A percentile compares a stretch with the other conserved stretches of the same genome.
Evolutionary conservation across 2,329 filamentous ascomycete genomes (phyloP).

Genomic region (Colletotrichum caudatum): DNA sequence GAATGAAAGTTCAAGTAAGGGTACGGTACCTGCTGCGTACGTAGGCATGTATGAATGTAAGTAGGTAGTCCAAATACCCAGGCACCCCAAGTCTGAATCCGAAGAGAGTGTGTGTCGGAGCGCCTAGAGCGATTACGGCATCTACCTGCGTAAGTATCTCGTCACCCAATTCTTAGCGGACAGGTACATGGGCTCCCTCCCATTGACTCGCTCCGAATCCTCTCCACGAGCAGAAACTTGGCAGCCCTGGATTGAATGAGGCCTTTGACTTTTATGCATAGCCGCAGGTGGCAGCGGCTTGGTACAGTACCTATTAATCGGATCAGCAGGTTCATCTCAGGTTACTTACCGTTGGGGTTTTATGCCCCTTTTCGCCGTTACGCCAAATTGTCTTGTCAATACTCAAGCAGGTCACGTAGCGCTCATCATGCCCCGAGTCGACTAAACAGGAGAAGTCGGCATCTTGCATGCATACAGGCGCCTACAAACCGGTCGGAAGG

Average conservation of each 20-base stretch:
- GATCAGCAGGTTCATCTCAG: slow-evolving; percentile 41
- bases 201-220: not conserved
- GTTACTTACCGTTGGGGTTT: not conserved
- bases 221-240: not conserved
- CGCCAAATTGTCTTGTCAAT: not conserved
- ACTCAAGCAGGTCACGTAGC: too few species aligned
- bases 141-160: not conserved
- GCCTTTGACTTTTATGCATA: not conserved
- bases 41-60: too few species aligned
- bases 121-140: not conserved
- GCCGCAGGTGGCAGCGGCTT: not conserved
- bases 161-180: slow-evolving; percentile 6
- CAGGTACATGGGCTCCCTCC: slow-evolving; percentile 7
- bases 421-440: not conserved
- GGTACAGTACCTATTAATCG: slow-evolving; percentile 11
- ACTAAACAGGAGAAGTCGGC: slow-evolving; percentile 7
- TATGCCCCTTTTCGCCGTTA: not conserved
- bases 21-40: too few species aligned
- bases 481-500: not conserved
- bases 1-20: not conserved
- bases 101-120: not conserved
- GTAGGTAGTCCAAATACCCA: not conserved
- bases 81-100: not conserved
- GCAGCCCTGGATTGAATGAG: not conserved
- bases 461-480: not conserved